Conservation (phyloP, 257 asterid genomes). For the Solanum peruvianum region DNA sequence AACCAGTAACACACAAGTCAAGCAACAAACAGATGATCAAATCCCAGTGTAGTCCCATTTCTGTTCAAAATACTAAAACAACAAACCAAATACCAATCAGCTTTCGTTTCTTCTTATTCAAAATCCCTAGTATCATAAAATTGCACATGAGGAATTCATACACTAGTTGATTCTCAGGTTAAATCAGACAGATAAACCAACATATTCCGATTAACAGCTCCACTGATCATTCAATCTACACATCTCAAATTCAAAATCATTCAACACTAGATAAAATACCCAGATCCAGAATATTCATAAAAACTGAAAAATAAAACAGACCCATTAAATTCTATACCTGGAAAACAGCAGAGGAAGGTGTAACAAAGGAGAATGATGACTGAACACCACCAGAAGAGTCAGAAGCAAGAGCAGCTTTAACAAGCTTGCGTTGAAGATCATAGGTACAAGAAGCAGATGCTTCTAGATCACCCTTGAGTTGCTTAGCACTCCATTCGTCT, state of each 20-base stretch:
- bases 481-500: slow-evolving; percentile 50
- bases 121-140: neutral
- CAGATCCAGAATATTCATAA: neutral
- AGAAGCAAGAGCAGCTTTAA: slow-evolving; percentile 48
- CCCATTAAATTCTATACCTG: slow-evolving; percentile 26
- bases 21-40: neutral
- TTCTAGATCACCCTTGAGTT: slow-evolving; percentile 42
- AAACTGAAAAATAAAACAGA: neutral
- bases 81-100: neutral
- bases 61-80: neutral
- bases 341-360: slow-evolving; percentile 71
- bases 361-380: slow-evolving; percentile 62
- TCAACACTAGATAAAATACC: neutral
- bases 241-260: neutral
- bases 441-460: slow-evolving; percentile 39
- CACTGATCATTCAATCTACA: neutral
- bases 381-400: slow-evolving; percentile 71
- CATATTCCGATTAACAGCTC: neutral
- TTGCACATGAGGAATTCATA: neutral
- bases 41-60: neutral
- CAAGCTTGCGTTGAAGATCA: slow-evolving; percentile 75
- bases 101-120: neutral
- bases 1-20: neutral
- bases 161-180: neutral
- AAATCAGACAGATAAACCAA: neutral